Evolutionary conservation across 225 moss, liverwort and hornwort species (phyloP), one percentile per base, ranked within the genome.

Genomic region (Physcomitrellopsis africana): DNA sequence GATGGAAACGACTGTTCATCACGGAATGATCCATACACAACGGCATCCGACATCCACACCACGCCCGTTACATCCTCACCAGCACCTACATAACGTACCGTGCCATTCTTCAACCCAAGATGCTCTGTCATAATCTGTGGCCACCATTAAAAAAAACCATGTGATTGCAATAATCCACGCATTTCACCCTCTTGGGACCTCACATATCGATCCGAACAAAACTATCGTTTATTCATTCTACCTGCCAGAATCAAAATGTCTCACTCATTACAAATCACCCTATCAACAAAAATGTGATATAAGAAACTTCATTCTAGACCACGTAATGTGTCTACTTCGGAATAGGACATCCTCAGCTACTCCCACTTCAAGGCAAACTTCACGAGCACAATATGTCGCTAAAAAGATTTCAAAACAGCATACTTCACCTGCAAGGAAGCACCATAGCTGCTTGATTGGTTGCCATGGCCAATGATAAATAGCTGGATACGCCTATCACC

Each of bases 1-100:
- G 94, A 81, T 32, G 96, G 94, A 70, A 96, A 94, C 16, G 92
- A 82, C 32, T 89, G 81, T 77, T 96, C 96, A 73, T 96, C 92
- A 77, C 83, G 84, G 58, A 84, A 73, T 15, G 96, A 92, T 23
- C 92, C 76, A 72, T 96, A 96, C 3, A 96, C 75, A 79, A 96
- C 88, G 55, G 68, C 76, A 76, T 94, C 91, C 48, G 96, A 91
- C 54, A 87, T 83, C 94, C 94, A 96, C 47, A 96, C 80, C 64
- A 86, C 60, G 53, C 88, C 96, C 29, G 81, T 86, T 66, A 92
- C 69, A 77, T 96, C 94, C 68, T 83, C 76, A 62, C 86, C 89
- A 22, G 81, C 72, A 67, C 89, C 92, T n/a, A 92, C 88, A 76
- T 89, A 85, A 72, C 76, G 77, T 67, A 94, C 86, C 13, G 74